phyloP scores from a whole-genome alignment of 768 basidiomycete genomes.

The Tricholoma hemisulphureum region DNA sequence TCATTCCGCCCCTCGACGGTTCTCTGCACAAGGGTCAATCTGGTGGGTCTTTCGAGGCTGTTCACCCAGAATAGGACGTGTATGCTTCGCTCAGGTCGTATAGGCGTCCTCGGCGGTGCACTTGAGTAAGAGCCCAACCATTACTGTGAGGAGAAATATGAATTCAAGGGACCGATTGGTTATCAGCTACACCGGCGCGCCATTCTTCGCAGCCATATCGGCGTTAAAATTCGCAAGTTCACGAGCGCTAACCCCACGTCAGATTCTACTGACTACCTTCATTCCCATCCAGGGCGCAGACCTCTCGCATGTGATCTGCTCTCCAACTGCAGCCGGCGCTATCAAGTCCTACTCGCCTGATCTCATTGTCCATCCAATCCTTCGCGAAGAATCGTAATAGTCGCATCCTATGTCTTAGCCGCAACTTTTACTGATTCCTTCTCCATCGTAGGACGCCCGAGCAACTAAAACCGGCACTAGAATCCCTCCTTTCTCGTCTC shows the following conservation, averaged over 20 bases:
- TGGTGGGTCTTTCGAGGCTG: slow-evolving; percentile 41
- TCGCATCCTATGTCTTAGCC: not conserved
- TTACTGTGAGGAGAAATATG: not conserved
- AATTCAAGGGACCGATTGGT: not conserved
- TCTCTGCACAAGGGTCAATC: slow-evolving; percentile 95
- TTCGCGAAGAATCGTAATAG: slow-evolving; percentile 63
- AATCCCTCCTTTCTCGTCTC: slow-evolving; percentile 75
- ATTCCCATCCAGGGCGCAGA: slow-evolving; percentile 71
- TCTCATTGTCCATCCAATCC: slow-evolving; percentile 94
- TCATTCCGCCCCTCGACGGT: slow-evolving; percentile 89
- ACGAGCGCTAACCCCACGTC: not conserved
- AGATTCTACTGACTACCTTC: not conserved
- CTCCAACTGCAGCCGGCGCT: slow-evolving; percentile 84
- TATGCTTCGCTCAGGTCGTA: slow-evolving; percentile 56
- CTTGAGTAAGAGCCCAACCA: slow-evolving; percentile 64
- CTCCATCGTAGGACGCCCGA: slow-evolving; percentile 41
- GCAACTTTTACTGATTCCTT: not conserved
- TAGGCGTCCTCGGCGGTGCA: slow-evolving; percentile 93
- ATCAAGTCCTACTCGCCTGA: slow-evolving; percentile 99
- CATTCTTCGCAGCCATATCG: slow-evolving; percentile 92
- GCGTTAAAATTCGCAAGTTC: slow-evolving; percentile 75
- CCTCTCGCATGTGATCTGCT: slow-evolving; percentile 95
- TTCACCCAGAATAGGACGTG: not conserved
- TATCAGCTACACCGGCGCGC: slow-evolving; percentile 90
- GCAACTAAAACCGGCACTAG: slow-evolving; percentile 49